Evolutionary conservation across 345 rosid species (phyloP).

Genomic region (Populus davidiana): DNA sequence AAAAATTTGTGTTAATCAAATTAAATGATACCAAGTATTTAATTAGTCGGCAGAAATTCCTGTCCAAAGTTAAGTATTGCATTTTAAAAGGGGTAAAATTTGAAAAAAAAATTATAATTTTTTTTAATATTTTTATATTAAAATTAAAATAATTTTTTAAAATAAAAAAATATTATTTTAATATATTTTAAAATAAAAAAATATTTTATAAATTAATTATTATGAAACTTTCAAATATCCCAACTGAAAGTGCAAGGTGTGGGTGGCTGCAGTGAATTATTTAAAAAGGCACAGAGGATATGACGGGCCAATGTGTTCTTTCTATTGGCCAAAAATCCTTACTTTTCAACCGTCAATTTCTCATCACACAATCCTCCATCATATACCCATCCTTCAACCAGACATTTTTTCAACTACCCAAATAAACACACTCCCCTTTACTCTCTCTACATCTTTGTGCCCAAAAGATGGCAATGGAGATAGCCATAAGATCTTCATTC

Average conservation of each 20-base stretch:
- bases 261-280: not conserved
- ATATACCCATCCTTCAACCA: not conserved
- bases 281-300: not conserved
- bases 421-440: not conserved
- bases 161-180: too few species aligned
- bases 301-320: not conserved
- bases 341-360: conserved; percentile 2
- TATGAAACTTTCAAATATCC: too few species aligned
- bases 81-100: too few species aligned
- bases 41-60: too few species aligned
- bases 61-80: too few species aligned
- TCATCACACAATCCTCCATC: conserved; percentile 5
- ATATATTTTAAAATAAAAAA: too few species aligned
- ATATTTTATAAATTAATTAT: too few species aligned
- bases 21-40: too few species aligned
- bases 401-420: not conserved
- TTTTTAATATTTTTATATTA: too few species aligned
- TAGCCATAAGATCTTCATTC: conserved; percentile 52
- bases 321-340: not conserved
- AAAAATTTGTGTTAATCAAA: too few species aligned
- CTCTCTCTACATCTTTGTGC: not conserved
- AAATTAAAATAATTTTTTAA: too few species aligned
- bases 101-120: too few species aligned
- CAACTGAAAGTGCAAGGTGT: not conserved
- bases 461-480: conserved; percentile 35